Evolutionary conservation across 2,329 filamentous ascomycete species (phyloP).

Genomic region (Colletotrichum tropicicola): DNA sequence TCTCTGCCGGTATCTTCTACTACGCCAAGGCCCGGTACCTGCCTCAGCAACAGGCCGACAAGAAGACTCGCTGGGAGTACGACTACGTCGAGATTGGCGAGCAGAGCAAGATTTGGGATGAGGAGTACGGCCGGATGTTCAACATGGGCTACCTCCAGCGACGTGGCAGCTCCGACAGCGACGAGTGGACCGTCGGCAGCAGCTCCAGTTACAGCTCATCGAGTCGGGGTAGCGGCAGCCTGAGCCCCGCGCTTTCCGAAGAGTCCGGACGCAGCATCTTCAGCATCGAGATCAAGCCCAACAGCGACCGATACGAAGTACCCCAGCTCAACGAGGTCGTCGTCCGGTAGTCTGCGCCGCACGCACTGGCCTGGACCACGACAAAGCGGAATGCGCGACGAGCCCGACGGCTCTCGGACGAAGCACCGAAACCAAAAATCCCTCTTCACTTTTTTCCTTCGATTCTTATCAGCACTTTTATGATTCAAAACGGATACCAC

Average conservation of each 20-base stretch:
- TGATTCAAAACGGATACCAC: conserved; percentile 26
- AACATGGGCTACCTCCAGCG: conserved; percentile 56
- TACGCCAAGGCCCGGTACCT: conserved; percentile 82
- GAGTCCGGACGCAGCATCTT: conserved; percentile 38
- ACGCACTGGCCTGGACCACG: no score
- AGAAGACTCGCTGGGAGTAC: conserved; percentile 93
- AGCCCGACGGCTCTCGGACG: no score
- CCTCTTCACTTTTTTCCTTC: conserved; percentile 7
- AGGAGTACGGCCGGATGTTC: conserved; percentile 58
- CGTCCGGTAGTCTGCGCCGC: conserved; percentile 46
- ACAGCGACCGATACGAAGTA: conserved; percentile 44
- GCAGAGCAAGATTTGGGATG: conserved; percentile 49
- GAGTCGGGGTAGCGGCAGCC: conserved; percentile 43
- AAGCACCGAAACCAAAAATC: not conserved
- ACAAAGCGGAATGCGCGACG: no score
- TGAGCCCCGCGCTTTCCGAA: conserved; percentile 57
- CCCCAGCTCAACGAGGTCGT: conserved; percentile 55
- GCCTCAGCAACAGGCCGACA: conserved; percentile 83
- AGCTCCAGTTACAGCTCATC: conserved; percentile 73
- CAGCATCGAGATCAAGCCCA: conserved; percentile 44
- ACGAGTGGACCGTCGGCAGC: conserved; percentile 91
- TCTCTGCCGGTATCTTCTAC: conserved; percentile 84
- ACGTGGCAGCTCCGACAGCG: conserved; percentile 67
- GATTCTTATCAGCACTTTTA: conserved; percentile 26
- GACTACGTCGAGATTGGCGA: conserved; percentile 91